phyloP scores from a whole-genome alignment of 2,329 filamentous ascomycete species.

The Neonectria faginata region DNA sequence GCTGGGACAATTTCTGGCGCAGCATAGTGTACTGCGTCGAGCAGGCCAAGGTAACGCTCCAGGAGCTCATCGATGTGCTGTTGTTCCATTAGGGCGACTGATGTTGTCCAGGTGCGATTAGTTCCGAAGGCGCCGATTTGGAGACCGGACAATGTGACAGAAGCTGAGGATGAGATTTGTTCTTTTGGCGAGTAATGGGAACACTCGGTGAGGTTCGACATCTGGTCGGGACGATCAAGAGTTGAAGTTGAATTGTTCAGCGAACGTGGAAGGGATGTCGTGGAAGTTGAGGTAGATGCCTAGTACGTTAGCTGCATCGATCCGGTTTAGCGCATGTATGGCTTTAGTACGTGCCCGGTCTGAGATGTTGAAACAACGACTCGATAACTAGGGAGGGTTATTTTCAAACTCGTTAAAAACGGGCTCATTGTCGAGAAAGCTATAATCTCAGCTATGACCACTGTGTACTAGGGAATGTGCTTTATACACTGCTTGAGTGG shows the following conservation, averaged over 20 bases:
- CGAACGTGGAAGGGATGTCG: slow-evolving; percentile 18
- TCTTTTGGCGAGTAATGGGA: not conserved
- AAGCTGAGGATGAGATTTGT: too few relatives aligned
- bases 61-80: slow-evolving; percentile 71
- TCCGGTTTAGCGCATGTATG: slow-evolving; percentile 37
- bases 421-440: not conserved
- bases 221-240: not conserved
- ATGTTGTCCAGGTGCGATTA: not conserved
- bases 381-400: not conserved
- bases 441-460: not conserved
- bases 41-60: slow-evolving; percentile 71
- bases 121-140: not conserved
- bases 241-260: not conserved
- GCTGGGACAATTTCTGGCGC: slow-evolving; percentile 62
- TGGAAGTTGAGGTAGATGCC: slow-evolving; percentile 20
- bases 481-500: too few relatives aligned
- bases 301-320: slow-evolving; percentile 25
- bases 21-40: slow-evolving; percentile 76
- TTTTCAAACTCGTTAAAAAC: not conserved
- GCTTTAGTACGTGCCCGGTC: not conserved
- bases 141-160: not conserved
- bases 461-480: too few relatives aligned
- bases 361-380: not conserved
- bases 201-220: too few relatives aligned
- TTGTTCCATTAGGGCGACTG: slow-evolving; percentile 40